Evolutionary conservation across 2,329 filamentous ascomycete genomes (phyloP), one percentile per base, ranked within the genome.

Genomic region (Ilyonectria sp.): DNA sequence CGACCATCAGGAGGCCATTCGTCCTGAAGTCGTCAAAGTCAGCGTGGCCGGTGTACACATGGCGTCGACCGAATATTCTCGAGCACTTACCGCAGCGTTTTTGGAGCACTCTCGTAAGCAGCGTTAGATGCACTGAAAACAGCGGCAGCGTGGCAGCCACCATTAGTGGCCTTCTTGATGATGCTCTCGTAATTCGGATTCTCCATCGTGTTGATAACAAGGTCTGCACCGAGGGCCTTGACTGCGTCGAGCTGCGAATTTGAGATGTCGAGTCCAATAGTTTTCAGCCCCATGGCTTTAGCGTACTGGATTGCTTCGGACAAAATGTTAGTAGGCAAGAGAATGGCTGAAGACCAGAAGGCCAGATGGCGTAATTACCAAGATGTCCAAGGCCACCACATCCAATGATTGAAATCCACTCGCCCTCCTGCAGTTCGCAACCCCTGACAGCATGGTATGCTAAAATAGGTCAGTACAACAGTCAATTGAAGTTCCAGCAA

Each of bases 351-450:
- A 8, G 40, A 43, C 3, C 17, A 6, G 40, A 43, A 8, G 7
- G 4, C 19, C 15, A 40, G 15, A 17, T 43, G 7, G 10, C 6
- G 13, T 21, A 40, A 49, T 46, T 66, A 67, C 69, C 74, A 3
- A 74, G 61, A 46, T 75, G 74, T 2, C 74, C 74, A 3, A 75
- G 69, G 9, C 74, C 74, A 33, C 74, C 74, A 19, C 69, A 72
- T 23, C 74, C 74, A 26, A 75, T 63, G 26, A 75, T 64, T 1
- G 69, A 71, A 17, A 74, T 47, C 74, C 74, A 75, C 37, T 71
- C 62, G 6, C 69, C 72, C 7, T 62, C 57, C 31, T 54, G 11
- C 6, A 74, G 60, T 13, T 69, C 43, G n/a, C 64, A 63, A 23
- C 62, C 65, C n/a, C 54, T 56, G 6, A 74, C 50, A 15, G 50